These are phyloP conservation scores for Sabuloglossum arenarium DNA, from an alignment of 495 filamentous ascomycete genomes.

Conservation along the genomic window DNA sequence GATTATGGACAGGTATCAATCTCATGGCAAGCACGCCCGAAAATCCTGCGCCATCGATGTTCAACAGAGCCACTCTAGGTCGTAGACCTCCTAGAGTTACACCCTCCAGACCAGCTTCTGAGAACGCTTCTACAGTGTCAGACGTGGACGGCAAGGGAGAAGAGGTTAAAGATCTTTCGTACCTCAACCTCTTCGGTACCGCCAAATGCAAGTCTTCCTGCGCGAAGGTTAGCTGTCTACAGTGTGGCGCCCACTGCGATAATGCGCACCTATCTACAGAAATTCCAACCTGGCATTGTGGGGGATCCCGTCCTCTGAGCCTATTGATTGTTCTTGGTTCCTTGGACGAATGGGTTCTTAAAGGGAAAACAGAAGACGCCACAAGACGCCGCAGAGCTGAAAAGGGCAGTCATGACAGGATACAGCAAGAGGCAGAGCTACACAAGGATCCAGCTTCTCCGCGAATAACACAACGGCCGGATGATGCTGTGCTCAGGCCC, in stretches of 20 bases:
- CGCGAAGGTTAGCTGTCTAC: background rate
- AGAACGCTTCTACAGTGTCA: background rate
- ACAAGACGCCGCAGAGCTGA: background rate
- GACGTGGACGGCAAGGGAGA: background rate
- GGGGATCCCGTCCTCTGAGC: background rate
- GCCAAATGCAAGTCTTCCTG: background rate
- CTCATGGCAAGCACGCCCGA: background rate
- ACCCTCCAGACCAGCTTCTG: background rate
- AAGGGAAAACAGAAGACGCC: background rate
- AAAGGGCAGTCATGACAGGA: background rate
- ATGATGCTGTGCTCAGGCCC: background rate
- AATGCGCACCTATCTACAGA: background rate
- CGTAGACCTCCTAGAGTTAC: background rate
- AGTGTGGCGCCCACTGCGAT: background rate
- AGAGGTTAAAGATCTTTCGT: background rate
- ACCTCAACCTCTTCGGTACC: background rate
- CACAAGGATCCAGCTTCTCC: background rate
- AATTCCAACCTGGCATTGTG: background rate
- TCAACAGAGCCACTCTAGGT: background rate
- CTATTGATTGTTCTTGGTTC: background rate
- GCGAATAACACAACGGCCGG: background rate
- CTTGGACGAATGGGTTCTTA: background rate
- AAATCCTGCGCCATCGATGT: background rate
- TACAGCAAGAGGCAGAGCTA: background rate
- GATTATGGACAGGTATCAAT: background rate